phyloP scores from a whole-genome alignment of 257 asterid species.

The Thymus mandschuricus region DNA sequence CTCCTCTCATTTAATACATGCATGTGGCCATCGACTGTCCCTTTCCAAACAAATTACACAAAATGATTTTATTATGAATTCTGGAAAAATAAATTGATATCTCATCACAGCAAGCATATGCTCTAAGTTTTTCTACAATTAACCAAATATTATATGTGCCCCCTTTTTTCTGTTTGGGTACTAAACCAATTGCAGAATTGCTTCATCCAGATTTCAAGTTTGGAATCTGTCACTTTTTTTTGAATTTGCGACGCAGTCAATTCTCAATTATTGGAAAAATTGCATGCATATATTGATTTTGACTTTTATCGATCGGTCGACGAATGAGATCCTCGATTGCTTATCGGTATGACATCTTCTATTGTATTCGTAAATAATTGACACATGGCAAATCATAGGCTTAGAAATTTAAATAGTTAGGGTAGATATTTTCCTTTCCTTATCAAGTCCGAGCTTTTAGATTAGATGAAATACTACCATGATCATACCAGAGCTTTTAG shows the following conservation, averaged over 20 bases:
- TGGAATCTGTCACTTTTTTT: slow-evolving; percentile 37
- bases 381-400: too few species aligned
- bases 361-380: too few species aligned
- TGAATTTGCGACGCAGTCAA: slow-evolving; percentile 25
- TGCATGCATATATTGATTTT: slow-evolving; percentile 5
- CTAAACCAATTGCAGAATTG: slow-evolving; percentile 38
- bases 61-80: not conserved
- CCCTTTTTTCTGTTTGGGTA: slow-evolving; percentile 36
- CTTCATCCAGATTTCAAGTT: slow-evolving; percentile 42
- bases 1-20: slow-evolving; percentile 59
- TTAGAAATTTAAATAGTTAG: too few species aligned
- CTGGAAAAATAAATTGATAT: slow-evolving; percentile 9
- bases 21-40: slow-evolving; percentile 65
- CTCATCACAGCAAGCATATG: slow-evolving; percentile 26
- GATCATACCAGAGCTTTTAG: too few species aligned
- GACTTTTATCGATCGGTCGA: not conserved
- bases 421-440: too few species aligned
- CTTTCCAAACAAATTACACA: slow-evolving; percentile 6
- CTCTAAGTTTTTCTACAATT: slow-evolving; percentile 25
- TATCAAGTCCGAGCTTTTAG: too few species aligned
- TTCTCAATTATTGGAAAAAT: slow-evolving; percentile 28
- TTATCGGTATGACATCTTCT: too few species aligned
- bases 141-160: slow-evolving; percentile 12
- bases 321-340: too few species aligned
- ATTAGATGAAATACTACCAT: too few species aligned